A percentile compares a stretch with the other conserved stretches of the same genome.
These are phyloP conservation scores for Penicillium manginii DNA, from an alignment of 495 filamentous ascomycete species.

Conservation along the genomic window DNA sequence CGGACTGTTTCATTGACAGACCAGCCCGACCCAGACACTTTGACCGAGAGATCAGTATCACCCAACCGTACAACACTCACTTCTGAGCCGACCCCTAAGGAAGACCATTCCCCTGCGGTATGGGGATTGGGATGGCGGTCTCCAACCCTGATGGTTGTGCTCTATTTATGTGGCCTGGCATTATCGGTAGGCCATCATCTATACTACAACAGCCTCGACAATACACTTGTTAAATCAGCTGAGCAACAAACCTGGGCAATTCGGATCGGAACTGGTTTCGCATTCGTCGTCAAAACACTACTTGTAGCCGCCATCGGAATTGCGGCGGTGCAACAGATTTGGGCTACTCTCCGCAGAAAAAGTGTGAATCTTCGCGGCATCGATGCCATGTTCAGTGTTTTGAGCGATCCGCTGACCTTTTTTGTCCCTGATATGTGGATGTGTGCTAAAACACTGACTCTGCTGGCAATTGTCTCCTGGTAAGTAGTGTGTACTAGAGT, in stretches of 20 bases:
- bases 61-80: constrained; percentile 1
- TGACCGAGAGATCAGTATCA: constrained; percentile 5
- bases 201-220: constrained; percentile 6
- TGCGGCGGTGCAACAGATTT: constrained; percentile 8
- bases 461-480: constrained; percentile 8
- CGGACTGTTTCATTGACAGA: constrained; percentile 7
- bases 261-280: constrained; percentile 10
- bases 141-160: constrained; percentile 6
- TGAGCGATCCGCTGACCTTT: constrained; percentile 4
- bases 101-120: constrained; percentile 1
- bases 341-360: constrained; percentile 8
- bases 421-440: constrained; percentile 3
- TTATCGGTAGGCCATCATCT: constrained; percentile 10
- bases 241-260: constrained; percentile 8
- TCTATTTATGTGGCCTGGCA: neutral
- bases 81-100: neutral
- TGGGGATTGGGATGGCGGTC: constrained; percentile 4
- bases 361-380: constrained; percentile 8
- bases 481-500: constrained; percentile 2
- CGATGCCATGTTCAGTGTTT: constrained; percentile 4
- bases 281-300: constrained; percentile 7
- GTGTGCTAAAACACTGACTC: constrained; percentile 4
- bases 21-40: constrained; percentile 1
- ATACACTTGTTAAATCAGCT: neutral
- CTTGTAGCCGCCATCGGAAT: constrained; percentile 1